Percentiles rank a stretch among this genome's conserved stretches.
phyloP scores from a whole-genome alignment of 148 eudicot genomes.

The Arctostaphylos glauca region DNA sequence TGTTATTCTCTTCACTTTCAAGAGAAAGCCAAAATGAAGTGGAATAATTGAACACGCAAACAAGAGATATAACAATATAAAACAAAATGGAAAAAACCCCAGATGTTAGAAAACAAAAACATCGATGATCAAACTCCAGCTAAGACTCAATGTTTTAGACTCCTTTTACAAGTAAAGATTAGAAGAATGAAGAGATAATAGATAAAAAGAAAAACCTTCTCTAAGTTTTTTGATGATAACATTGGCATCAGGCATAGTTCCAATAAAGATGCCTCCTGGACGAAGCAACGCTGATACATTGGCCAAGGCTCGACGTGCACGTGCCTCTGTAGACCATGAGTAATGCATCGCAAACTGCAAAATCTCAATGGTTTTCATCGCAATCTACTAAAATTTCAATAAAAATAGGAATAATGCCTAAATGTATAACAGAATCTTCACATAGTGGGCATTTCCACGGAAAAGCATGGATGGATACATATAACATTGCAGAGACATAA shows the following conservation, averaged over 20 bases:
- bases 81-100: too few species aligned
- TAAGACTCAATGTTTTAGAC: not conserved
- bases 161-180: not conserved
- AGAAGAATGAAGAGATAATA: not conserved
- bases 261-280: conserved; percentile 95
- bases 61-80: too few species aligned
- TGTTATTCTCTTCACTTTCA: not conserved
- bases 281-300: conserved; percentile 95
- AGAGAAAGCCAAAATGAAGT: not conserved
- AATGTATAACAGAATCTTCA: too few species aligned
- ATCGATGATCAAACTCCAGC: too few species aligned
- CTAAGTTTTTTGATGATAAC: conserved; percentile 89
- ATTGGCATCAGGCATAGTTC: conserved; percentile 99
- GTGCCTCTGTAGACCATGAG: conserved; percentile 99
- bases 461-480: too few species aligned
- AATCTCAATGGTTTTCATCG: conserved; percentile 9
- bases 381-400: not conserved
- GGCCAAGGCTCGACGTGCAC: conserved; percentile 93
- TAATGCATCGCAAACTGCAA: conserved; percentile 99
- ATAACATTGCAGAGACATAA: not conserved
- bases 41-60: not conserved
- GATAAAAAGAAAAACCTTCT: conserved; percentile 50
- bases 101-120: too few species aligned
- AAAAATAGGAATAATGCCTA: not conserved
- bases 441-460: too few species aligned